These are phyloP conservation scores for Sporothrix humicola DNA, from an alignment of 2,329 filamentous ascomycete genomes.

Conservation along the genomic window DNA sequence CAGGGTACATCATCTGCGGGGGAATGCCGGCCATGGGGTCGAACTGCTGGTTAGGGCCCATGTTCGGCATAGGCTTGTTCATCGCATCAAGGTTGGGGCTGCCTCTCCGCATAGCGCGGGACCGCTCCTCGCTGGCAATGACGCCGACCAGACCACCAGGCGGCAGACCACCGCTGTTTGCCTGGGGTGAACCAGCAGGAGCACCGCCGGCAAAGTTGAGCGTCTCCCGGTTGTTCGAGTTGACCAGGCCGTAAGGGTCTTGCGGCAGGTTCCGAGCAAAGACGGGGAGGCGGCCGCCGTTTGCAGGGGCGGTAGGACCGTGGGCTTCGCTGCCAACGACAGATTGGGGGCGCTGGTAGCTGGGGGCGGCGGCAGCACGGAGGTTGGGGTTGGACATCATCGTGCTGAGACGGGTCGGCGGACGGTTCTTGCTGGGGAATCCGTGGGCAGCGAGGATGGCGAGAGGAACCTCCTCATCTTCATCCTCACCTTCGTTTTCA, in stretches of 20 bases:
- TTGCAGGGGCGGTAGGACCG: constrained; percentile 41
- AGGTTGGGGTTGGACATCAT: constrained; percentile 76
- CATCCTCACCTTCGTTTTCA: constrained; percentile 67
- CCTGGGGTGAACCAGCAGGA: not conserved
- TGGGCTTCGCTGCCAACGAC: constrained; percentile 56
- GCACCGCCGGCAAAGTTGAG: constrained; percentile 69
- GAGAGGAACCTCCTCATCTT: constrained; percentile 86
- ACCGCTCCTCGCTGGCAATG: constrained; percentile 83
- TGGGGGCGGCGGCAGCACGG: constrained; percentile 57
- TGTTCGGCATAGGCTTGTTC: constrained; percentile 46
- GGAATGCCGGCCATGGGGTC: constrained; percentile 59
- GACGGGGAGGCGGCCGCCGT: constrained; percentile 67
- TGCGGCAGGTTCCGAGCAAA: constrained; percentile 83
- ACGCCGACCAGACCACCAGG: constrained; percentile 85
- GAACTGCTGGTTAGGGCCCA: constrained; percentile 46
- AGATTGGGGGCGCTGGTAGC: constrained; percentile 61
- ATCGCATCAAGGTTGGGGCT: constrained; percentile 70
- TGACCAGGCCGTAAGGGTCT: constrained; percentile 83
- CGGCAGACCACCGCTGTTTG: constrained; percentile 51
- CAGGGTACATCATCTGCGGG: constrained; percentile 57
- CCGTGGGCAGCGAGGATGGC: constrained; percentile 88
- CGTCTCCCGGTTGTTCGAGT: constrained; percentile 74
- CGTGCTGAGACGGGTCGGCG: constrained; percentile 69
- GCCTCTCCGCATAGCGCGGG: constrained; percentile 76
- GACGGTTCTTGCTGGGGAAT: constrained; percentile 78